Conservation (phyloP, 2,329 filamentous ascomycete genomes). For the Sordariomycetes sp. region DNA sequence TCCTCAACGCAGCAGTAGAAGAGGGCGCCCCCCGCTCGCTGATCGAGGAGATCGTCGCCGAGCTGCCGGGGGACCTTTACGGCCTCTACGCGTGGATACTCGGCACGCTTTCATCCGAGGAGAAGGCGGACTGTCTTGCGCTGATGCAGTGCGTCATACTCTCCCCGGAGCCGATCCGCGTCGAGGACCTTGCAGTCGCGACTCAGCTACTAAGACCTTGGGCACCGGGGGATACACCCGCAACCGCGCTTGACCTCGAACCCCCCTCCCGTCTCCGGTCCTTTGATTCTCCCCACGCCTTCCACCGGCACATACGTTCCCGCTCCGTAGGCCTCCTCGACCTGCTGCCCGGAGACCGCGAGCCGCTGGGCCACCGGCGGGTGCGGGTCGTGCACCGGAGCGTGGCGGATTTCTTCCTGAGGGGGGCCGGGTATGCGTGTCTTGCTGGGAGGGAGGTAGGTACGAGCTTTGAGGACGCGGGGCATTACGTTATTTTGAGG, state of each 20-base stretch:
- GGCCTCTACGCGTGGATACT: constrained; percentile 21
- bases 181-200: constrained; percentile 17
- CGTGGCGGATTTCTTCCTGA: constrained; percentile 17
- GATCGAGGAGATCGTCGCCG: constrained; percentile 17
- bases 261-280: constrained; percentile 12
- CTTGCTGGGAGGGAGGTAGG: constrained; percentile 7
- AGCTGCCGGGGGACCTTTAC: constrained; percentile 16
- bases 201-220: constrained; percentile 13
- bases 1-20: constrained; percentile 18
- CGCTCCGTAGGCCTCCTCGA: constrained; percentile 18
- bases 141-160: constrained; percentile 21
- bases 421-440: constrained; percentile 16
- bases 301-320: constrained; percentile 16
- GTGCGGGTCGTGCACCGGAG: constrained; percentile 17
- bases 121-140: constrained; percentile 14
- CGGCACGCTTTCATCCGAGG: constrained; percentile 13
- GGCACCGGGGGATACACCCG: constrained; percentile 6
- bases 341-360: constrained; percentile 10
- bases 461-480: constrained; percentile 12
- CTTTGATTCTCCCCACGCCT: constrained; percentile 14
- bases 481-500: constrained; percentile 15
- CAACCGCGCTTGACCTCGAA: constrained; percentile 12
- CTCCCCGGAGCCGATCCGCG: constrained; percentile 16
- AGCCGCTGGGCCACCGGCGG: constrained; percentile 14
- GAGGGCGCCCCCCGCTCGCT: constrained; percentile 18